Percentiles rank a stretch among this genome's conserved stretches.
Evolutionary conservation across 768 basidiomycete species (phyloP).

Genomic region (Fomitopsis pulvina): DNA sequence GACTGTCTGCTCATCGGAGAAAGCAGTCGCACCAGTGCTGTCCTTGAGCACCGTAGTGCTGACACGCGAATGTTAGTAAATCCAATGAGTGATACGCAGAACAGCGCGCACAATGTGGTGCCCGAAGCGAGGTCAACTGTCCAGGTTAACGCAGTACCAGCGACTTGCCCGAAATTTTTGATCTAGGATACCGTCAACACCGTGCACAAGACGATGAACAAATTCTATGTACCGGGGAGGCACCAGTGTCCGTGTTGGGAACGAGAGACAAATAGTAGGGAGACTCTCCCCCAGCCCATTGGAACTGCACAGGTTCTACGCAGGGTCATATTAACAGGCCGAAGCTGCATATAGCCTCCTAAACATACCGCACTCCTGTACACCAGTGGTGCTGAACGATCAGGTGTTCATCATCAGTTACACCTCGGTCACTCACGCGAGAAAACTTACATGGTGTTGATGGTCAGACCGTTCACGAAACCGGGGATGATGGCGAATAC

Average conservation of each 20-base stretch:
- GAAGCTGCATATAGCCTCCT: background rate
- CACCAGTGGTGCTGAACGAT: constrained; percentile 1
- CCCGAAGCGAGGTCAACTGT: constrained; percentile 38
- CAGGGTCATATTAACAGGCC: background rate
- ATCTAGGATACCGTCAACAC: constrained; percentile 30
- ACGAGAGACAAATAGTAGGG: constrained; percentile 59
- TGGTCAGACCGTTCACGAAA: constrained; percentile 32
- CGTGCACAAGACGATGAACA: background rate
- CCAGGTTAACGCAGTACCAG: constrained; percentile 46
- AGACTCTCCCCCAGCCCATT: constrained; percentile 42
- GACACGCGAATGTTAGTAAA: constrained; percentile 2
- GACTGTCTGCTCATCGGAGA: constrained; percentile 45
- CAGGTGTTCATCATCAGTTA: background rate
- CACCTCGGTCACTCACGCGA: background rate
- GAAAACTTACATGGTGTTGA: constrained; percentile 62
- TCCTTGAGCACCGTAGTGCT: constrained; percentile 59
- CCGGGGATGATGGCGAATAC: constrained; percentile 27
- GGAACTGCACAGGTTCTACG: constrained; percentile 52
- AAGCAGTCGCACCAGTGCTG: constrained; percentile 44
- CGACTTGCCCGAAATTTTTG: constrained; percentile 43
- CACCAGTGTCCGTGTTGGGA: constrained; percentile 51
- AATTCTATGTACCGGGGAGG: constrained; percentile 39
- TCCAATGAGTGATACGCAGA: background rate
- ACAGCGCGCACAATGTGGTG: constrained; percentile 39
- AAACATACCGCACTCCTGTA: constrained; percentile 46